phyloP scores from a whole-genome alignment of 768 basidiomycete species.

The Macrolepiota dolichaula region DNA sequence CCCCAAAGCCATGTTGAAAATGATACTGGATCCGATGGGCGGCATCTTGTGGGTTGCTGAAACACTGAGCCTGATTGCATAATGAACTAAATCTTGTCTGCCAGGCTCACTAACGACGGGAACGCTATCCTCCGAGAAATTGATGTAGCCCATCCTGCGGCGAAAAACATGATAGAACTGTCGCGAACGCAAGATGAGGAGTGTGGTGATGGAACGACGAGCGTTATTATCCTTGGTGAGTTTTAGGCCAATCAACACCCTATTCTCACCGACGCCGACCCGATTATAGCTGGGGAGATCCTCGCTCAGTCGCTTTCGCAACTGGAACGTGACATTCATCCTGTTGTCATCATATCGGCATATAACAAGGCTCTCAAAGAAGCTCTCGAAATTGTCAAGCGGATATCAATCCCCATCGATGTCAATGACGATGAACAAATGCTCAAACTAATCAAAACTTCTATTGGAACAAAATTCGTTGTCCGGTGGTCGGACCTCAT shows the following conservation, averaged over 20 bases:
- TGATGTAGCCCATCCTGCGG: conserved; percentile 97
- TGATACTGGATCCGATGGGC: conserved; percentile 99
- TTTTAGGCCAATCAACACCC: neutral
- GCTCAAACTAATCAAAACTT: conserved; percentile 96
- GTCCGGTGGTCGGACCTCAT: conserved; percentile 96
- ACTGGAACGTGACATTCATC: conserved; percentile 96
- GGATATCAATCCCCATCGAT: conserved; percentile 89
- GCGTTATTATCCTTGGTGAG: conserved; percentile 94
- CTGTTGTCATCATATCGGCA: conserved; percentile 97
- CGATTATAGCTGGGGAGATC: conserved; percentile 78
- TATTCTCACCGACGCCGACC: neutral
- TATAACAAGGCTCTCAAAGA: conserved; percentile 96
- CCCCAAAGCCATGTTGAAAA: conserved; percentile 98
- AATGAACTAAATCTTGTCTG: neutral
- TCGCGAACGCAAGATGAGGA: conserved; percentile 98
- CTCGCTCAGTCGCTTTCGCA: conserved; percentile 92
- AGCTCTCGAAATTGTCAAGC: conserved; percentile 83
- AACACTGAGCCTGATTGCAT: neutral
- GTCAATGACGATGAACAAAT: conserved; percentile 82
- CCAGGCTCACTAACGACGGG: conserved; percentile 91
- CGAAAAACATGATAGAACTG: conserved; percentile 99
- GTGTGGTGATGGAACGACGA: conserved; percentile 97
- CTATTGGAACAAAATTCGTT: conserved; percentile 98
- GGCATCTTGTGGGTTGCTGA: conserved; percentile 77
- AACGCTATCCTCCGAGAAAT: conserved; percentile 98